Conservation (phyloP, 805 yeast species). For the Metschnikowia picachoensis region DNA sequence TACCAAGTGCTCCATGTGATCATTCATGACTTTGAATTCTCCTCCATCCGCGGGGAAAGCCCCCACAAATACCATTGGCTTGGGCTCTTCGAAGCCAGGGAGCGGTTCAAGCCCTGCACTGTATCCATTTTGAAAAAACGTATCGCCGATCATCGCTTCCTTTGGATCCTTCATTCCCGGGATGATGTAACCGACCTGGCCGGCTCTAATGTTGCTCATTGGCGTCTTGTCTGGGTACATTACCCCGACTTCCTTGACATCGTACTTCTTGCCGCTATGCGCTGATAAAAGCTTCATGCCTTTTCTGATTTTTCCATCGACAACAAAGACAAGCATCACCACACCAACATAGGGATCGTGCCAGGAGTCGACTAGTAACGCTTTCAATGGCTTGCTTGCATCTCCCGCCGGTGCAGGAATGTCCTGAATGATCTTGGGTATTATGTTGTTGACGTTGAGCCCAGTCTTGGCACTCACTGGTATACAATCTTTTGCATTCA, state of each 20-base stretch:
- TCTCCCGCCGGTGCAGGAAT: slow-evolving; percentile 78
- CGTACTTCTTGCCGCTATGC: slow-evolving; percentile 72
- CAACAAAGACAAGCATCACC: slow-evolving; percentile 75
- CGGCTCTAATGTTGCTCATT: slow-evolving; percentile 65
- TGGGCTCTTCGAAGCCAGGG: slow-evolving; percentile 94
- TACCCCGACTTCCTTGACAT: slow-evolving; percentile 88
- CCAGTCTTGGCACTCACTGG: slow-evolving; percentile 94
- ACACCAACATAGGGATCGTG: slow-evolving; percentile 92
- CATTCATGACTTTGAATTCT: slow-evolving; percentile 85
- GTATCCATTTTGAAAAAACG: slow-evolving; percentile 62
- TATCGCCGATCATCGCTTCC: slow-evolving; percentile 91
- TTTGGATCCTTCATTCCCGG: slow-evolving; percentile 88
- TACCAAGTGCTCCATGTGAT: slow-evolving; percentile 81
- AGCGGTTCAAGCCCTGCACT: slow-evolving; percentile 62
- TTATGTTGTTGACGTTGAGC: slow-evolving; percentile 64
- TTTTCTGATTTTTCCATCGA: slow-evolving; percentile 72
- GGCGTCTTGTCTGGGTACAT: slow-evolving; percentile 87
- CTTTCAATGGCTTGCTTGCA: slow-evolving; percentile 51
- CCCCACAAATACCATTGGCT: slow-evolving; percentile 98
- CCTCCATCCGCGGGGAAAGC: slow-evolving; percentile 96
- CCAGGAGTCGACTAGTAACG: slow-evolving; percentile 95
- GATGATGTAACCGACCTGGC: slow-evolving; percentile 93
- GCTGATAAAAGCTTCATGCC: slow-evolving; percentile 78
- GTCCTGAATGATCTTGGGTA: slow-evolving; percentile 76
- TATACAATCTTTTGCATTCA: slow-evolving; percentile 68